A percentile compares a stretch with the other conserved stretches of the same genome.
Conservation (phyloP, 192 early-diverging fungal species). For the Umbelopsis ramanniana region DNA sequence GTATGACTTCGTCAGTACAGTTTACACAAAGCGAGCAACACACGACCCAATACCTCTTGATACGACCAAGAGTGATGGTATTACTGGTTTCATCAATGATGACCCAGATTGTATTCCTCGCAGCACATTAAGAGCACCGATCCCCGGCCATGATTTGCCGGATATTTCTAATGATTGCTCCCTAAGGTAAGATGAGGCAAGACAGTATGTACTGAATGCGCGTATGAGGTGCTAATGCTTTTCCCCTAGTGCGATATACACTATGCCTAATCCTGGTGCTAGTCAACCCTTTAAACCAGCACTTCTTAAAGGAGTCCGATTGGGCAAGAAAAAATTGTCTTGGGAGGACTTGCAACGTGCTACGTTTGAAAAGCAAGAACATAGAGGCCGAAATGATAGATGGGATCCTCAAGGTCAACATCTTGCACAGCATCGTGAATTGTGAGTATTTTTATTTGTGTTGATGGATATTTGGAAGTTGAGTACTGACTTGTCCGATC, state of each 20-base stretch:
- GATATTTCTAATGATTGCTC: conserved; percentile 69
- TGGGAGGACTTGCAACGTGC: conserved; percentile 50
- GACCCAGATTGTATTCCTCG: conserved; percentile 67
- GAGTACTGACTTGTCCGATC: conserved; percentile 36
- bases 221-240: not conserved
- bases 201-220: not conserved
- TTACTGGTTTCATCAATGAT: conserved; percentile 59
- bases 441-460: conserved; percentile 25
- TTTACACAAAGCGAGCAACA: conserved; percentile 54
- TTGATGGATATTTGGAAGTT: not conserved
- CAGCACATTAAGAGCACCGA: conserved; percentile 61
- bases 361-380: conserved; percentile 48
- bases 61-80: conserved; percentile 56
- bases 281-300: conserved; percentile 27
- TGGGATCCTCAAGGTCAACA: conserved; percentile 42
- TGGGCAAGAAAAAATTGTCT: conserved; percentile 33
- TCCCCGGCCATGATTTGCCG: conserved; percentile 51
- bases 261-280: conserved; percentile 28
- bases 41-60: conserved; percentile 51
- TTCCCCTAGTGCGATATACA: conserved; percentile 38
- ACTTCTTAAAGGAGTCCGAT: conserved; percentile 36
- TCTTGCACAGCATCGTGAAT: conserved; percentile 37
- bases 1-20: conserved; percentile 56
- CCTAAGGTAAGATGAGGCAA: conserved; percentile 44
- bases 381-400: conserved; percentile 42